A percentile compares a stretch with the other conserved stretches of the same genome.
phyloP scores from a whole-genome alignment of 345 rosid species.

The Gossypium australe region DNA sequence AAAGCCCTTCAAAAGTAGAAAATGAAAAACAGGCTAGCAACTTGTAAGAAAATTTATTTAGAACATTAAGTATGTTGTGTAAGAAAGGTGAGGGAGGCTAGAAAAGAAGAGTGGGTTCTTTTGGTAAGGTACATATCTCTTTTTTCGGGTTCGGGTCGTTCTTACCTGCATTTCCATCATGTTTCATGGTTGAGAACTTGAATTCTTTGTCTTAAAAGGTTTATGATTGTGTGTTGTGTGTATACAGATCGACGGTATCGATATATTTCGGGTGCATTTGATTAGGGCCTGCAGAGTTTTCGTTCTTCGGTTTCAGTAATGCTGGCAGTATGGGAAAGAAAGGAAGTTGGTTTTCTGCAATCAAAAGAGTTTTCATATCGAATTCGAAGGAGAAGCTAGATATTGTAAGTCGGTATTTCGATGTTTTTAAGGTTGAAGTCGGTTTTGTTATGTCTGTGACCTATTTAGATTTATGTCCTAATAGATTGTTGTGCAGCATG shows the following conservation, averaged over 20 bases:
- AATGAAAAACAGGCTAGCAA: not conserved
- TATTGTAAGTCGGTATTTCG: conserved; percentile 40
- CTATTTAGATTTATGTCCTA: not conserved
- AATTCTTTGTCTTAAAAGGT: not conserved
- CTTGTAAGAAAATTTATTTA: not conserved
- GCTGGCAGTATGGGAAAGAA: conserved; percentile 85
- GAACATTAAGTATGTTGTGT: conserved; percentile 16
- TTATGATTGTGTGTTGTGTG: not conserved
- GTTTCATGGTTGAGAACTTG: not conserved
- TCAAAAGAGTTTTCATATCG: conserved; percentile 71
- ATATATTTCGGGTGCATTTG: not conserved
- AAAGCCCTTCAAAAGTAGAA: not conserved
- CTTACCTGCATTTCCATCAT: not conserved
- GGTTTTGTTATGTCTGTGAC: not conserved
- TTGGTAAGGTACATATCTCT: conserved; percentile 16
- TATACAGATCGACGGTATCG: not conserved
- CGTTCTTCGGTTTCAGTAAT: conserved; percentile 36
- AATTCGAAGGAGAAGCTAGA: conserved; percentile 64
- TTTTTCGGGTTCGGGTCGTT: not conserved
- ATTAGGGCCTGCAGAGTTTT: conserved; percentile 18
- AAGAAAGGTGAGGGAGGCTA: conserved; percentile 19
- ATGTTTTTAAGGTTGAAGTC: not conserved
- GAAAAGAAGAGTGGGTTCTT: conserved; percentile 23
- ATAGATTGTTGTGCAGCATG: not conserved
- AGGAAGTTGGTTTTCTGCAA: conserved; percentile 93